Base-by-base conservation (phyloP, 768 basidiomycete species). In the Leccinum uliginosum region DNA sequence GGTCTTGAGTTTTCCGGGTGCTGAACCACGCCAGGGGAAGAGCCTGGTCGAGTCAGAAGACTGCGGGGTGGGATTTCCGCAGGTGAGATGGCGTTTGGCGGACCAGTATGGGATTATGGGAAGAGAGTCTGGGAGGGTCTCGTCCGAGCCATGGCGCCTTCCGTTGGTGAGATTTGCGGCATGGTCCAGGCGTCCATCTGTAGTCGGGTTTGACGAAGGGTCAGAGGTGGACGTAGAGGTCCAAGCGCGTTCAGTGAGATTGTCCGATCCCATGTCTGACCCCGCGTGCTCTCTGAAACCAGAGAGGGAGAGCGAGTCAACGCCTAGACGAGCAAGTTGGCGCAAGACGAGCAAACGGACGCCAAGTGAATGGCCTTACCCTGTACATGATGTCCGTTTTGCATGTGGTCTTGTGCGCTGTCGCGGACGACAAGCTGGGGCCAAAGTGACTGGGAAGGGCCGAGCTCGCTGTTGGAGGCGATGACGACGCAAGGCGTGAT, bases 1-100 rank as follows among this genome's bases (percentile, higher is more conserved):
- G 1, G 94, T 98, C 73, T 96, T 96, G 53, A 96, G 83, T 69
- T 94, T 92, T 58, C 87, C 87, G 3, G 89, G 87, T 0, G 87
- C 79, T 11, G 85, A 79, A 45, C 85, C 84, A 51, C 93, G 85
- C 93, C 94, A 97, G 9, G 86, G 81, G 55, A 82, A 79, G 57
- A 84, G 79, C 65, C 83, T 85, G 14, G 84, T 73, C 0, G 82
- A 83, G 76, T 83, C 84, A 14, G 85, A 74, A 7, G 85, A 86
- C 40, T 80, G 80, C 2, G 86, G 88, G 6, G 85, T 80, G 3
- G 91, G 89, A 67, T 93, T 95, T 12, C 92, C 92, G 67, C 89
- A 92, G 12, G 91, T 93, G 34, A 92, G 80, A 75, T 98, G 94
- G 44, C 94, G 83, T 70, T 95, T 94, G 5, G 87, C 86, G 43